Evolutionary conservation across 768 basidiomycete genomes (phyloP).

Genomic region (Dioszegia hungarica): DNA sequence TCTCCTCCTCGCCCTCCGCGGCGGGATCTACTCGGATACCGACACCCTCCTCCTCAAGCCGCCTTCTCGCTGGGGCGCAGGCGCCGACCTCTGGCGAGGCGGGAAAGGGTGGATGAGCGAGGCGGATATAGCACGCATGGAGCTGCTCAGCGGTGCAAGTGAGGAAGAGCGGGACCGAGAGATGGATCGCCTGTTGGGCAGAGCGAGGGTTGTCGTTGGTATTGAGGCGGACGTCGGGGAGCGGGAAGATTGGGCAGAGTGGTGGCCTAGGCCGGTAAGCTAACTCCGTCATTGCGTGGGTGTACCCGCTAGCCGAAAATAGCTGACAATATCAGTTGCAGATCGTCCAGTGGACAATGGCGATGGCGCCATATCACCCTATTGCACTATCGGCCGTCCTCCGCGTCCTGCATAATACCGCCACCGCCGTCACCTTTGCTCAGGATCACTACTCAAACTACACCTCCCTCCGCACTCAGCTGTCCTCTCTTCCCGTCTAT

Average conservation of each 20-base stretch:
- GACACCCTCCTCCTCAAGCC: slow-evolving; percentile 49
- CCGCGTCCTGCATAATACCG: slow-evolving; percentile 46
- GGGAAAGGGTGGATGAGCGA: slow-evolving; percentile 36
- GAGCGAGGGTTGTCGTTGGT: slow-evolving; percentile 50
- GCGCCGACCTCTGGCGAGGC: slow-evolving; percentile 25
- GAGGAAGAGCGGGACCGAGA: background rate
- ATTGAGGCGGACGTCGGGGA: slow-evolving; percentile 53
- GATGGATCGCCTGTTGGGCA: slow-evolving; percentile 24
- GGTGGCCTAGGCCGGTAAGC: slow-evolving; percentile 49
- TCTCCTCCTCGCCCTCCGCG: slow-evolving; percentile 38
- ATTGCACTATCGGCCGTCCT: slow-evolving; percentile 51
- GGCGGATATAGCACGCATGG: slow-evolving; percentile 11
- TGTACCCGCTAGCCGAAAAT: too few relatives aligned
- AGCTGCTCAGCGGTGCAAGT: slow-evolving; percentile 3
- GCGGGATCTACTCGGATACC: slow-evolving; percentile 50
- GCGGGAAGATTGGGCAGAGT: slow-evolving; percentile 51
- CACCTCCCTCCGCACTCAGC: background rate
- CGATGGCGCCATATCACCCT: slow-evolving; percentile 51
- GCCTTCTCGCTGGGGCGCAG: slow-evolving; percentile 42
- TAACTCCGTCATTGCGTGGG: background rate
- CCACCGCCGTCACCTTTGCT: slow-evolving; percentile 30
- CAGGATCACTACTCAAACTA: slow-evolving; percentile 15
- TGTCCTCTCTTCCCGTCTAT: background rate
- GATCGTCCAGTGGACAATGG: slow-evolving; percentile 54
- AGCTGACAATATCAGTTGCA: slow-evolving; percentile 44